Evolutionary conservation across 306 rosid genomes (phyloP).

Genomic region (Glycine soja): DNA sequence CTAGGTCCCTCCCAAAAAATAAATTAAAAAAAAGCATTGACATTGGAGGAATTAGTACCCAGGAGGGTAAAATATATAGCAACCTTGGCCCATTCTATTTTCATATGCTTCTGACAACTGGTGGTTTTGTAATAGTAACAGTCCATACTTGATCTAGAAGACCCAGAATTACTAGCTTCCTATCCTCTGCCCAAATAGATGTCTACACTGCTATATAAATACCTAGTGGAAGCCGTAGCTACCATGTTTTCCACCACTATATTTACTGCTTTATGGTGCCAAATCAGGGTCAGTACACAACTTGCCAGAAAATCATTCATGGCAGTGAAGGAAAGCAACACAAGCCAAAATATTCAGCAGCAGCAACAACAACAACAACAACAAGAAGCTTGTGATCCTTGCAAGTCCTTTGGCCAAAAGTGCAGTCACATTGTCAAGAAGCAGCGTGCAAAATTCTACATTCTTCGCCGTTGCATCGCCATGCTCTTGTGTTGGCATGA

Average conservation of each 20-base stretch:
- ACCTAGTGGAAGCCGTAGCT: conserved; percentile 47
- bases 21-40: background rate
- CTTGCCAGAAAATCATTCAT: conserved; percentile 48
- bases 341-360: conserved; percentile 40
- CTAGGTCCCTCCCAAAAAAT: background rate
- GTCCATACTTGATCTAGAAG: conserved; percentile 63
- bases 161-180: conserved; percentile 46
- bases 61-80: conserved; percentile 45
- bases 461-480: conserved; percentile 83
- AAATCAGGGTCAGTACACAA: conserved; percentile 33
- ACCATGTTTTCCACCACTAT: conserved; percentile 49
- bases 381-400: conserved; percentile 56
- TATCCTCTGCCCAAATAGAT: conserved; percentile 34
- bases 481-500: conserved; percentile 88
- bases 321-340: conserved; percentile 63
- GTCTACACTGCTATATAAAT: conserved; percentile 47
- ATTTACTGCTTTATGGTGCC: conserved; percentile 49
- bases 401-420: conserved; percentile 80
- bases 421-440: conserved; percentile 85
- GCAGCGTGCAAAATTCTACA: conserved; percentile 87
- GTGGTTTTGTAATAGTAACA: conserved; percentile 57
- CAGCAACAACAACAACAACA: conserved; percentile 31
- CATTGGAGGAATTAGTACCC: conserved; percentile 28
- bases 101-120: conserved; percentile 60
- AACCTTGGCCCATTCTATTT: conserved; percentile 65